Evolutionary conservation across 1,139 yeast genomes (phyloP), one percentile per base, ranked within the genome.

Genomic region (Lodderomyces metapsilosis): DNA sequence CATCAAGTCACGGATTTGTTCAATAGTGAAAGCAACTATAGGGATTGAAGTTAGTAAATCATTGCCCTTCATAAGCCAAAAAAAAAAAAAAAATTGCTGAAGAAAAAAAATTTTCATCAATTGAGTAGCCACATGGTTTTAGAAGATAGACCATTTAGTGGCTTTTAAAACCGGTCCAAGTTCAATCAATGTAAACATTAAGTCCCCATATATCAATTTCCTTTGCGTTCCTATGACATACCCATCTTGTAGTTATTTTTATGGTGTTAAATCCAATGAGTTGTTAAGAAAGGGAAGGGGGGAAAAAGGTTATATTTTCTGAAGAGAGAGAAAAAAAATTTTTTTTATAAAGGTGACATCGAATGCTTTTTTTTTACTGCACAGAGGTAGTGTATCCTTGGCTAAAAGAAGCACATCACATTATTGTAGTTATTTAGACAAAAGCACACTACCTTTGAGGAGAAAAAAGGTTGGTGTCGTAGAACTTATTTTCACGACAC

Each of bases 1-100:
- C 98, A 91, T 91, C 78, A 91, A 84, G 66, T 78, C 91, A 81
- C 98, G 95, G 87, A 91, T 91, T 80, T 91, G 97, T 77, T 85
- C 86, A 72, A 80, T 80, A 69, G 85, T 80, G 78, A 80, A 80
- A 71, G 83, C 82, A 75, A 81, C 86, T 79, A 62, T 6, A 50
- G 3, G 11, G 4, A 15, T 31, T 16, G 13, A 8, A n/a, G 49
- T 45, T 45, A 45, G 48, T 45, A 45, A 3, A n/a, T 12, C 4
- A 9, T 23, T 10, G 11, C 5, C 27, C 17, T 6, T n/a, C 17
- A 32, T 16, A 16, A 17, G 5, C 15, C 8, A 31, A 15, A 23
- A 25, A 35, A 36, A 36, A 25, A 28, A 28, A 8, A 20, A 20
- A 20, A 20, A 20, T 20, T 20, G 5, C 8, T 20, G n/a, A n/a